Conservation (phyloP, 768 basidiomycete genomes). For the Termitomyces sp. region DNA sequence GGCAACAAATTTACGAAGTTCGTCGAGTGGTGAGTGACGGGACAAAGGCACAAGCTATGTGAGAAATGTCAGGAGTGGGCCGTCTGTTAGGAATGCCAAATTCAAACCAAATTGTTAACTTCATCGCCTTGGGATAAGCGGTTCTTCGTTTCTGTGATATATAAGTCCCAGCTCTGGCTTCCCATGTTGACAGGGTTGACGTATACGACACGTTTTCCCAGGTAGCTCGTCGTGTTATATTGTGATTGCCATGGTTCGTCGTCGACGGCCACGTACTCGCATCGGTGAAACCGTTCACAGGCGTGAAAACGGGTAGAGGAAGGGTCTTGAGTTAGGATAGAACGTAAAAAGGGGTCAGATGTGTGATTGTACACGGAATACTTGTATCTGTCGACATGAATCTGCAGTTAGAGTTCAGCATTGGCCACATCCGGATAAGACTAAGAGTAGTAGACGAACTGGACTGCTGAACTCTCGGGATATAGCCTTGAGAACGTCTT, state of each 20-base stretch:
- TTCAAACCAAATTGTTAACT: constrained; percentile 63
- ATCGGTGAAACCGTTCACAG: constrained; percentile 82
- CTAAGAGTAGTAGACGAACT: constrained; percentile 34
- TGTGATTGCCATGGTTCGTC: constrained; percentile 25
- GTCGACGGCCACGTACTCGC: constrained; percentile 55
- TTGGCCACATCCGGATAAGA: background rate
- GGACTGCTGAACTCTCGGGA: constrained; percentile 61
- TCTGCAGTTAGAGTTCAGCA: constrained; percentile 36
- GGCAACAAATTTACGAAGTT: constrained; percentile 76
- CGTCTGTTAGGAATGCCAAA: background rate
- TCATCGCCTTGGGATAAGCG: constrained; percentile 39
- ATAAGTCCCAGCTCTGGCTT: constrained; percentile 48
- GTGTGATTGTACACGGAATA: constrained; percentile 56
- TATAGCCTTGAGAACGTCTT: constrained; percentile 81
- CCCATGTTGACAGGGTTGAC: constrained; percentile 82
- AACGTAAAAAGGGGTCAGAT: constrained; percentile 60
- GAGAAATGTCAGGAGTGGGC: background rate
- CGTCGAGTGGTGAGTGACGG: constrained; percentile 86
- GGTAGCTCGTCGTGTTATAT: constrained; percentile 36
- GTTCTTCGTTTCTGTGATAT: constrained; percentile 39
- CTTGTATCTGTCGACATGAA: constrained; percentile 93
- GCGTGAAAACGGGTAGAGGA: constrained; percentile 84
- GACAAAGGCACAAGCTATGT: constrained; percentile 76
- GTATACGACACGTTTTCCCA: constrained; percentile 67
- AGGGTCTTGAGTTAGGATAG: constrained; percentile 60